Evolutionary conservation across 805 yeast genomes (phyloP).

Genomic region (Sugiyamaella floridensis): DNA sequence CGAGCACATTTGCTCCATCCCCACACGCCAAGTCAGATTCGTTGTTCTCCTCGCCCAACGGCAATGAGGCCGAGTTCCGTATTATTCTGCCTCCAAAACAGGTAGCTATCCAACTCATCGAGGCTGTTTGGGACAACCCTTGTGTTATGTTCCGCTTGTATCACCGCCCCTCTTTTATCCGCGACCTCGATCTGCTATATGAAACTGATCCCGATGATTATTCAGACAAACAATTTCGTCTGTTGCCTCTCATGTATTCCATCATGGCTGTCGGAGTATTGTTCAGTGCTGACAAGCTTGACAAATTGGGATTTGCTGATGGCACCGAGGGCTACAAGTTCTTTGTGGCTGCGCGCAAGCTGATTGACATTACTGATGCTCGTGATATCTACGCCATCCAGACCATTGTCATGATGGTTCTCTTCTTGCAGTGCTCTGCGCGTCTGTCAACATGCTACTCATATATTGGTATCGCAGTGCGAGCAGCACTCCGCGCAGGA

Average conservation of each 20-base stretch:
- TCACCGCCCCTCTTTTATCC: conserved; percentile 73
- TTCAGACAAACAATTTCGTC: conserved; percentile 65
- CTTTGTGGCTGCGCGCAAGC: conserved; percentile 70
- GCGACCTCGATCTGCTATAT: conserved; percentile 68
- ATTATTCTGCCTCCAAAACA: conserved; percentile 70
- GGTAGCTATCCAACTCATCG: conserved; percentile 61
- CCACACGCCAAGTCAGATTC: conserved; percentile 4
- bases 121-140: conserved; percentile 77
- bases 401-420: conserved; percentile 76
- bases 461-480: conserved; percentile 78
- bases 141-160: conserved; percentile 80
- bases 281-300: conserved; percentile 44
- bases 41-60: conserved; percentile 14
- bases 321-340: conserved; percentile 63
- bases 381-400: conserved; percentile 77
- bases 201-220: conserved; percentile 66
- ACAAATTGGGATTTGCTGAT: conserved; percentile 34
- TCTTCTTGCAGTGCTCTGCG: conserved; percentile 84
- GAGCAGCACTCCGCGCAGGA: conserved; percentile 79
- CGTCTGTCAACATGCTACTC: conserved; percentile 81
- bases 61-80: conserved; percentile 42
- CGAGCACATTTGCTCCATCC: neutral
- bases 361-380: conserved; percentile 78
- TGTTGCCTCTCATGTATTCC: conserved; percentile 73
- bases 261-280: conserved; percentile 86